Percentiles rank a stretch among this genome's conserved stretches.
Conservation (phyloP, 176 grass and related monocot genomes). For the Thinopyrum elongatum region DNA sequence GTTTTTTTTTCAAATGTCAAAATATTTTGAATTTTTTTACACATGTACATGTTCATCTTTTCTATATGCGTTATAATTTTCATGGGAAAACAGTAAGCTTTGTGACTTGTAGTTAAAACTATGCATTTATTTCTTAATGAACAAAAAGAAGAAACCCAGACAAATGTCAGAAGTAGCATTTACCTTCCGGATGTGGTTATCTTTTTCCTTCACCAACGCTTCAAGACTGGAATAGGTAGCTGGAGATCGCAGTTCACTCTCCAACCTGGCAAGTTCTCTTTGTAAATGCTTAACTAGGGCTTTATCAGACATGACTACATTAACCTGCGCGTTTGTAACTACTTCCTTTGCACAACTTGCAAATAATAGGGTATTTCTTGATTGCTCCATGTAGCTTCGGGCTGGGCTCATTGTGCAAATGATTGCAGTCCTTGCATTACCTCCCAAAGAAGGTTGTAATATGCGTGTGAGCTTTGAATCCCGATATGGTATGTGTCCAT, state of each 20-base stretch:
- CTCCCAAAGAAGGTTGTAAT: conserved; percentile 79
- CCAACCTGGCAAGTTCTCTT: conserved; percentile 75
- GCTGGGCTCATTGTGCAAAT: conserved; percentile 91
- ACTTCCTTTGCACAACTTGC: conserved; percentile 92
- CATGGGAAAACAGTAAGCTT: background rate
- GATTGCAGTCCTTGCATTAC: conserved; percentile 87
- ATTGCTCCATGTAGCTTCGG: conserved; percentile 75
- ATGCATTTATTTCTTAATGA: background rate
- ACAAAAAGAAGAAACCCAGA: background rate
- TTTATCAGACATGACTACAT: conserved; percentile 89
- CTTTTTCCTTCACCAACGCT: conserved; percentile 72
- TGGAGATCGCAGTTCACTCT: conserved; percentile 72
- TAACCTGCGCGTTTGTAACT: conserved; percentile 85
- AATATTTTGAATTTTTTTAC: background rate
- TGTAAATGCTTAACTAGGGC: conserved; percentile 81
- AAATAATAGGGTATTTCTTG: conserved; percentile 75
- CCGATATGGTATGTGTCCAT: conserved; percentile 80
- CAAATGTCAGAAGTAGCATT: conserved; percentile 11
- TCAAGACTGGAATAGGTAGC: conserved; percentile 60
- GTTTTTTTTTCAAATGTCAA: background rate
- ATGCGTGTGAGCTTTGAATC: conserved; percentile 95
- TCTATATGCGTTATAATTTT: background rate
- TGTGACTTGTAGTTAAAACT: background rate
- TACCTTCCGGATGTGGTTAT: conserved; percentile 79
- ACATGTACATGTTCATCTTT: background rate